Percentiles rank a stretch among this genome's conserved stretches.
Conservation (phyloP, 2,329 filamentous ascomycete species). For the Ceratocystis eucalypticola region DNA sequence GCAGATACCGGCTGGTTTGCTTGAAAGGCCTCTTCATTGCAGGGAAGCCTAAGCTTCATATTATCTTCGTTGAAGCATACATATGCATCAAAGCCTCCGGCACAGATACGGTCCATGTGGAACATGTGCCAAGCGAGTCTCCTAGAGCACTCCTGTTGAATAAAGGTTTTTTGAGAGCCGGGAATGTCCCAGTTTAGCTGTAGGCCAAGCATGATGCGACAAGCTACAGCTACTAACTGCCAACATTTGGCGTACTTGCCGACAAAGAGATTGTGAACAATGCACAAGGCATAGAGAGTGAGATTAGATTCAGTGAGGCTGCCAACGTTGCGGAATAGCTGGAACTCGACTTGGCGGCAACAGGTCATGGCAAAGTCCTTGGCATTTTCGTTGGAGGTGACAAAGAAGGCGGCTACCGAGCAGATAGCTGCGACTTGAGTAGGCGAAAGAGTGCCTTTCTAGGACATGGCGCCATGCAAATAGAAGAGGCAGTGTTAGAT, state of each 20-base stretch:
- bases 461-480: not conserved
- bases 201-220: constrained; percentile 28
- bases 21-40: constrained; percentile 26
- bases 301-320: constrained; percentile 27
- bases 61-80: constrained; percentile 28
- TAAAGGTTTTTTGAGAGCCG: constrained; percentile 25
- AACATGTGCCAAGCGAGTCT: constrained; percentile 31
- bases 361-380: constrained; percentile 29
- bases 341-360: constrained; percentile 29
- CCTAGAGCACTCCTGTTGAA: constrained; percentile 28
- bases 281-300: constrained; percentile 28
- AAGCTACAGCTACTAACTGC: constrained; percentile 29
- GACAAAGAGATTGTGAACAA: constrained; percentile 28
- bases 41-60: constrained; percentile 30
- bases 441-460: constrained; percentile 27
- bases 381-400: constrained; percentile 26
- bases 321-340: constrained; percentile 31
- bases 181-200: constrained; percentile 30
- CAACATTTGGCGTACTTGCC: constrained; percentile 30
- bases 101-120: constrained; percentile 28
- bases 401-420: constrained; percentile 28
- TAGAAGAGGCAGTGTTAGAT: not conserved
- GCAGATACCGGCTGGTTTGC: constrained; percentile 25
- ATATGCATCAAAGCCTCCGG: constrained; percentile 31
- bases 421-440: constrained; percentile 30